These are phyloP conservation scores for Claviceps sp. DNA, from an alignment of 2,329 filamentous ascomycete genomes.

Conservation along the genomic window DNA sequence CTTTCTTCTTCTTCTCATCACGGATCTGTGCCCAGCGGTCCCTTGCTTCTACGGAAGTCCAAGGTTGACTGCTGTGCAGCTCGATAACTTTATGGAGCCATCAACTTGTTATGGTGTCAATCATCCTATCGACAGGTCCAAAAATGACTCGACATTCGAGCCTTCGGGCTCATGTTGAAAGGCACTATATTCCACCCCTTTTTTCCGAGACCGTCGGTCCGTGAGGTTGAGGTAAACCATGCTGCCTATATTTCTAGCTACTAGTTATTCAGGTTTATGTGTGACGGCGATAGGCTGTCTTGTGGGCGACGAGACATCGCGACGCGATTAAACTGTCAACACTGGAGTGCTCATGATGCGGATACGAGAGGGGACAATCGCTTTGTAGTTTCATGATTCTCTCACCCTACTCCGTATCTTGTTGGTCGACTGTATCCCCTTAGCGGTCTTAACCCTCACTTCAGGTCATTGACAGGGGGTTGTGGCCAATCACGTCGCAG, in stretches of 20 bases:
- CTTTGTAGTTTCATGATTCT: too few species aligned
- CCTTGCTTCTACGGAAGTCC: constrained; percentile 37
- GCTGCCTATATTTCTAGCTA: constrained; percentile 15
- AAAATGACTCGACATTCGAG: constrained; percentile 55
- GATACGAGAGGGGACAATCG: too few species aligned
- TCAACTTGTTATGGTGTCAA: constrained; percentile 61
- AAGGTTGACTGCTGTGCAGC: constrained; percentile 72
- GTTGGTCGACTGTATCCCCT: too few species aligned
- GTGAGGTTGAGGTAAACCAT: constrained; percentile 92
- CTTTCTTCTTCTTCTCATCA: constrained; percentile 29
- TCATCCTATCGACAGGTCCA: constrained; percentile 91
- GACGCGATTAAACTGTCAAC: too few species aligned
- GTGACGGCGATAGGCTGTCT: background rate
- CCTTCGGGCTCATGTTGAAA: constrained; percentile 28
- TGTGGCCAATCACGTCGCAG: too few species aligned
- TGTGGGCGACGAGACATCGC: too few species aligned
- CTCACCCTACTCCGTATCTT: too few species aligned
- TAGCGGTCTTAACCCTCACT: too few species aligned
- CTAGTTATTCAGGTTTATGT: background rate
- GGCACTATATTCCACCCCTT: constrained; percentile 81
- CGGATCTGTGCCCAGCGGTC: constrained; percentile 82
- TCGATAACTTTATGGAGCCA: constrained; percentile 78
- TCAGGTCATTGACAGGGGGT: too few species aligned
- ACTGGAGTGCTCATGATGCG: too few species aligned
- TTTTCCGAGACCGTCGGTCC: constrained; percentile 81